A percentile compares a stretch with the other conserved stretches of the same genome.
These are phyloP conservation scores for Cutaneotrichosporon sp. DNA, from an alignment of 1,284 basidiomycete species.

Conservation along the genomic window DNA sequence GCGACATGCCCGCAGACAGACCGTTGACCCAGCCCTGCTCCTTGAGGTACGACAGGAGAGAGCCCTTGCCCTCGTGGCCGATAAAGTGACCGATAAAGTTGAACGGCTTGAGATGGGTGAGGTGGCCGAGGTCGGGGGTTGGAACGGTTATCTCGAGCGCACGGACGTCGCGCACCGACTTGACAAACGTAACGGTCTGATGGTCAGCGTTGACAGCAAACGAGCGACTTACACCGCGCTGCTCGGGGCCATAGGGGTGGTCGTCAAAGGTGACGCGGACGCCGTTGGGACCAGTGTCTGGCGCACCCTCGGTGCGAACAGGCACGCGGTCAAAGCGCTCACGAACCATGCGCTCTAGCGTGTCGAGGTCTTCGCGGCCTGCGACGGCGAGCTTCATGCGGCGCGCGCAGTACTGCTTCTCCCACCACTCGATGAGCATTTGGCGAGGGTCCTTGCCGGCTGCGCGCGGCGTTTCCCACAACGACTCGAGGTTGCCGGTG, in stretches of 20 bases:
- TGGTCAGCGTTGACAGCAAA: background rate
- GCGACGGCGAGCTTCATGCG: slow-evolving; percentile 88
- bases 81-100: slow-evolving; percentile 79
- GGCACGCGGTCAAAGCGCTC: slow-evolving; percentile 42
- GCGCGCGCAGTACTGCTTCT: slow-evolving; percentile 84
- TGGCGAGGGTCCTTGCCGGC: slow-evolving; percentile 79
- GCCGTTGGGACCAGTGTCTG: slow-evolving; percentile 35
- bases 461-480: slow-evolving; percentile 58
- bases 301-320: slow-evolving; percentile 36
- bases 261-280: slow-evolving; percentile 58
- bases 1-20: slow-evolving; percentile 67
- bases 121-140: slow-evolving; percentile 71
- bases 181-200: slow-evolving; percentile 75
- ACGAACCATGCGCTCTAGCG: slow-evolving; percentile 43
- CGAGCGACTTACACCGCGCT: slow-evolving; percentile 62
- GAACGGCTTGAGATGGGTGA: slow-evolving; percentile 77
- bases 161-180: slow-evolving; percentile 88
- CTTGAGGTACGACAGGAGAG: slow-evolving; percentile 87
- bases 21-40: slow-evolving; percentile 83
- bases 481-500: slow-evolving; percentile 78
- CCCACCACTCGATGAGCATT: slow-evolving; percentile 93
- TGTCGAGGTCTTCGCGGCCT: slow-evolving; percentile 64
- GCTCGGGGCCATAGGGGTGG: slow-evolving; percentile 67
- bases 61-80: slow-evolving; percentile 95
- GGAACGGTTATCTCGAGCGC: slow-evolving; percentile 84